phyloP scores from a whole-genome alignment of 345 rosid genomes.

The Erodium maritimum region DNA sequence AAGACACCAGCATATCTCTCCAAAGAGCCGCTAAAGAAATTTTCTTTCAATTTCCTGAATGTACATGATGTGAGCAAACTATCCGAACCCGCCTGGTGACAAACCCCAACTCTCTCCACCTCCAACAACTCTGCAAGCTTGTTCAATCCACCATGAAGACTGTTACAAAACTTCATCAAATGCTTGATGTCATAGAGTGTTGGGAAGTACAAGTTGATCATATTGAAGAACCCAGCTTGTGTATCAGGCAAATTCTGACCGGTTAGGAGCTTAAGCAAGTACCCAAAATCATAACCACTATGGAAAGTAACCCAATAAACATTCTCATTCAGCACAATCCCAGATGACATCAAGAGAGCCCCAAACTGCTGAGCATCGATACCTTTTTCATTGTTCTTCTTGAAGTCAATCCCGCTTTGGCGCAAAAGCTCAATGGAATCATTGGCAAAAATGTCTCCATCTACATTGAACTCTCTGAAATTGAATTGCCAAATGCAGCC shows the following conservation, averaged over 20 bases:
- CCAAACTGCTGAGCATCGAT: constrained; percentile 39
- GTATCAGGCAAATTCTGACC: constrained; percentile 45
- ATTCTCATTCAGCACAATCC: constrained; percentile 51
- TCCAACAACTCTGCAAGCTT: constrained; percentile 58
- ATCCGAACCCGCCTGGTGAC: constrained; percentile 82
- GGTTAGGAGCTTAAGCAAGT: constrained; percentile 56
- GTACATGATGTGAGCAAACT: constrained; percentile 69
- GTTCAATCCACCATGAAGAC: constrained; percentile 73
- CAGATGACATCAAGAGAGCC: constrained; percentile 64
- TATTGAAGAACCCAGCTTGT: constrained; percentile 33
- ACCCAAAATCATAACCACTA: constrained; percentile 67
- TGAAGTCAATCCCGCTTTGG: constrained; percentile 56
- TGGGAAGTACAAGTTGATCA: constrained; percentile 49
- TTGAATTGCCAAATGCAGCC: constrained; percentile 71
- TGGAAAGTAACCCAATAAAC: constrained; percentile 78
- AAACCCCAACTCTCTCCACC: constrained; percentile 59
- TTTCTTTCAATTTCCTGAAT: constrained; percentile 57
- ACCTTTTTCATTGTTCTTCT: constrained; percentile 40
- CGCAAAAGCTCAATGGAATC: constrained; percentile 59
- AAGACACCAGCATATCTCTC: constrained; percentile 64
- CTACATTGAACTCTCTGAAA: constrained; percentile 48
- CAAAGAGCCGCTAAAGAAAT: constrained; percentile 46
- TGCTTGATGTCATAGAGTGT: constrained; percentile 56
- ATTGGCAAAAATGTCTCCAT: constrained; percentile 39
- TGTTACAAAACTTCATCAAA: constrained; percentile 56